A percentile compares a stretch with the other conserved stretches of the same genome.
Evolutionary conservation across 805 yeast genomes (phyloP).

Genomic region (Candida sakaeoensis): DNA sequence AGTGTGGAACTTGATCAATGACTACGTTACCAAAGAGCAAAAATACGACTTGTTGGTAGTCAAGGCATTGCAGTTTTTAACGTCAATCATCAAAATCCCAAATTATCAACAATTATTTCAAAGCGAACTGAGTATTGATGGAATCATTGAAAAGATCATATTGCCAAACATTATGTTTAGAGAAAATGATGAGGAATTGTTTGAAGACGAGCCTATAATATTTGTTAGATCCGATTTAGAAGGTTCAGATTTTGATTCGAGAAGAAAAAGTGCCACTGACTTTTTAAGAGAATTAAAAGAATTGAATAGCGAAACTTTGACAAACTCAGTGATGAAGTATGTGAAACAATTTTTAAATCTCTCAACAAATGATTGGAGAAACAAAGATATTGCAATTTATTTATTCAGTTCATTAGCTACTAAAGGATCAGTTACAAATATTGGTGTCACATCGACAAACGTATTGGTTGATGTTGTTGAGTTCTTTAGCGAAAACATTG

Average conservation of each 20-base stretch:
- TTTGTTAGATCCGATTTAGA: constrained; percentile 90
- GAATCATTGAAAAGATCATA: constrained; percentile 76
- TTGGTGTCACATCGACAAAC: constrained; percentile 87
- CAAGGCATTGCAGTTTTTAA: constrained; percentile 73
- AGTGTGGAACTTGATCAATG: constrained; percentile 70
- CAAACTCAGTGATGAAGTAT: constrained; percentile 69
- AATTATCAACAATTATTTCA: constrained; percentile 64
- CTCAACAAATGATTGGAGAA: constrained; percentile 67
- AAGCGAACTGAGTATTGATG: constrained; percentile 56
- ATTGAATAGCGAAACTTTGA: constrained; percentile 68
- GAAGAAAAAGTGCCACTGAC: constrained; percentile 91
- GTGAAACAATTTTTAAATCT: constrained; percentile 56
- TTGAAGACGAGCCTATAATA: constrained; percentile 96
- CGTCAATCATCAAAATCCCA: constrained; percentile 72
- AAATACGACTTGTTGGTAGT: constrained; percentile 85
- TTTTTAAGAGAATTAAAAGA: constrained; percentile 83
- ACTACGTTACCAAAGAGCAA: constrained; percentile 60
- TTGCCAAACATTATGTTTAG: constrained; percentile 86
- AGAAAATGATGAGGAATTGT: constrained; percentile 84
- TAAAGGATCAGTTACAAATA: constrained; percentile 79
- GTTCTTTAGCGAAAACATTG: constrained; percentile 78
- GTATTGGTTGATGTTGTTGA: constrained; percentile 78
- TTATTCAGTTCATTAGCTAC: constrained; percentile 87
- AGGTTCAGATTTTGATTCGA: constrained; percentile 89
- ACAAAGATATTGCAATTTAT: constrained; percentile 82